Conservation (phyloP, 352 stramenopile species). For the Phytophthora constricta region DNA sequence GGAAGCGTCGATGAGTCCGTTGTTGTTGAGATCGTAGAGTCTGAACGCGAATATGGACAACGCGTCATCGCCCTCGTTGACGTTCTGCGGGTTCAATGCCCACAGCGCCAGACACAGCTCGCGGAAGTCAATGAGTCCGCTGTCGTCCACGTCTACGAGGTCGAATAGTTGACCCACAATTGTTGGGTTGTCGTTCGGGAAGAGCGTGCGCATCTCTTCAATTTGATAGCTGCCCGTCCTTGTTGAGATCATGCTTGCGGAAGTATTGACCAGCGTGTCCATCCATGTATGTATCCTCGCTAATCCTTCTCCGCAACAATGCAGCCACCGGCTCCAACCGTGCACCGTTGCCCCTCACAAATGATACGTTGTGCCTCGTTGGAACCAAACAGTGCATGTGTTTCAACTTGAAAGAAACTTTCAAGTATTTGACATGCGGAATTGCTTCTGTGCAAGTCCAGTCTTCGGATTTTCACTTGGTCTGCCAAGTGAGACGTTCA, state of each 20-base stretch:
- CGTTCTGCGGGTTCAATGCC: constrained; percentile 47
- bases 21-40: constrained; percentile 70
- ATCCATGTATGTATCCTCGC: too few relatives aligned
- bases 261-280: constrained; percentile 66
- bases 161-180: constrained; percentile 66
- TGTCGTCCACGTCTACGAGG: constrained; percentile 66
- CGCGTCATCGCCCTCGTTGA: constrained; percentile 42
- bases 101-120: constrained; percentile 72
- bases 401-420: too few relatives aligned
- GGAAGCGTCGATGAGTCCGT: constrained; percentile 55
- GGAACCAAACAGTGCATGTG: too few relatives aligned
- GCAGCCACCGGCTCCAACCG: too few relatives aligned
- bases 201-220: constrained; percentile 61
- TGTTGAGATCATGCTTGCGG: constrained; percentile 55
- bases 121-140: constrained; percentile 74
- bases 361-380: too few relatives aligned
- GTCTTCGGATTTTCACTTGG: too few relatives aligned
- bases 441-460: too few relatives aligned
- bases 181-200: constrained; percentile 51
- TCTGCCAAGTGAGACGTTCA: too few relatives aligned
- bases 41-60: constrained; percentile 65
- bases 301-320: too few relatives aligned
- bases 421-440: too few relatives aligned
- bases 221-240: constrained; percentile 72
- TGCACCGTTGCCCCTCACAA: too few relatives aligned